Base-by-base conservation (phyloP, 2,329 filamentous ascomycete species). In the Aspergillus fischeri region DNA sequence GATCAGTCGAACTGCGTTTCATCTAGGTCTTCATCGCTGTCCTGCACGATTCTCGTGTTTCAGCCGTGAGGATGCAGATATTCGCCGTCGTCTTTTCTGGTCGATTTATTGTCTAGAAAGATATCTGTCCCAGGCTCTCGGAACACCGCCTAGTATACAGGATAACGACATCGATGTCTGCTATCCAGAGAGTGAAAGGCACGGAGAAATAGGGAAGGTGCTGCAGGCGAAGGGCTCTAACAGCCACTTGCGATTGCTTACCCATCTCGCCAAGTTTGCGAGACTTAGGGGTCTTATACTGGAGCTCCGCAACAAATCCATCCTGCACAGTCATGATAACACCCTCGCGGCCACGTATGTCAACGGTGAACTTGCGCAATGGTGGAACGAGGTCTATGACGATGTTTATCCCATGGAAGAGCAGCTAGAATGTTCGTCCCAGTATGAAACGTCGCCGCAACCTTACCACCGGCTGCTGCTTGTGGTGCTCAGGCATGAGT, bases 151-250 rank as follows among this genome's bases (percentile, higher is more conserved):
- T 0, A 78, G 79, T 21, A 79, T 86, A 10, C 77, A 78, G 52
- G 83, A 85, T 58, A 79, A 84, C 47, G 83, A 85, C 55, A 68
- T 85, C 5, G 83, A 85, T 61, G 83, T 85, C 1, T 85, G 83
- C 59, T 81, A 81, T 55, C 80, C 79, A 0, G 77, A 76, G 0
- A 67, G 77, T 2, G 82, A 84, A 61, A 67, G 66, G 1, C 82
- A 84, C 58, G 57, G 60, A 11, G 32, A 52, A 9, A 49, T 32
- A 24, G 28, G 44, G 2, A 21, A 11, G 10, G 5, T 45, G n/a
- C 20, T 20, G 3, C 42, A 58, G 32, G 59, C 53, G 52, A 47
- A 17, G 35, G n/a, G 24, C 54, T 25, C 67, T 61, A 45, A 54
- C 5, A 67, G 74, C 3, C 63, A 24, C 7, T 24, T 80, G 4